Percentiles rank a stretch among this genome's conserved stretches.
phyloP scores from a whole-genome alignment of 345 rosid genomes.

The Barbarea vulgaris region DNA sequence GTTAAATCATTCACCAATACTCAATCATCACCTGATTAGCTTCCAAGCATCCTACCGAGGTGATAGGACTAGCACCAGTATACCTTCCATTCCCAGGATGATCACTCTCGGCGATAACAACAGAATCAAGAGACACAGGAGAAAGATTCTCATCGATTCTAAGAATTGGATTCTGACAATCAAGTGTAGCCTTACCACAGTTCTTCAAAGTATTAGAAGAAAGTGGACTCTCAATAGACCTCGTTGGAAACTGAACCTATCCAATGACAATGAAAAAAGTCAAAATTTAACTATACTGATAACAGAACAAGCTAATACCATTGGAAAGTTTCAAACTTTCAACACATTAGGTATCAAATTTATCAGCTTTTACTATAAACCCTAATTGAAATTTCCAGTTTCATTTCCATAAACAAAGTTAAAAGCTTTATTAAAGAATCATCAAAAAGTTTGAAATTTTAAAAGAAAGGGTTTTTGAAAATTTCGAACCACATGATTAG shows the following conservation, averaged over 20 bases:
- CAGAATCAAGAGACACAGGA: slow-evolving; percentile 85
- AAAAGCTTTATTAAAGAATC: neutral
- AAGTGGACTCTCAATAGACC: slow-evolving; percentile 67
- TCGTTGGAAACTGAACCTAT: slow-evolving; percentile 56
- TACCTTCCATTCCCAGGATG: slow-evolving; percentile 59
- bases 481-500: slow-evolving; percentile 60
- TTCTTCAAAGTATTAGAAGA: slow-evolving; percentile 60
- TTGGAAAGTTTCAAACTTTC: neutral
- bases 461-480: neutral
- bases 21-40: slow-evolving; percentile 62
- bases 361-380: neutral
- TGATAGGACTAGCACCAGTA: slow-evolving; percentile 59
- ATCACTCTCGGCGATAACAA: slow-evolving; percentile 75
- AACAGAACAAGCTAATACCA: slow-evolving; percentile 9
- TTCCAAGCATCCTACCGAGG: slow-evolving; percentile 83
- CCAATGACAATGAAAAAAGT: neutral
- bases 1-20: neutral
- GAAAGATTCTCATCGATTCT: slow-evolving; percentile 81
- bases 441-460: neutral
- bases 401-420: neutral
- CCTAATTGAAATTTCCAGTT: neutral
- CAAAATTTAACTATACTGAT: neutral
- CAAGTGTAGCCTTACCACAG: slow-evolving; percentile 51
- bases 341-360: slow-evolving; percentile 3
- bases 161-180: slow-evolving; percentile 55